These are phyloP conservation scores for Discostella stelligera DNA, from an alignment of 352 stramenopile genomes.

Conservation along the genomic window DNA sequence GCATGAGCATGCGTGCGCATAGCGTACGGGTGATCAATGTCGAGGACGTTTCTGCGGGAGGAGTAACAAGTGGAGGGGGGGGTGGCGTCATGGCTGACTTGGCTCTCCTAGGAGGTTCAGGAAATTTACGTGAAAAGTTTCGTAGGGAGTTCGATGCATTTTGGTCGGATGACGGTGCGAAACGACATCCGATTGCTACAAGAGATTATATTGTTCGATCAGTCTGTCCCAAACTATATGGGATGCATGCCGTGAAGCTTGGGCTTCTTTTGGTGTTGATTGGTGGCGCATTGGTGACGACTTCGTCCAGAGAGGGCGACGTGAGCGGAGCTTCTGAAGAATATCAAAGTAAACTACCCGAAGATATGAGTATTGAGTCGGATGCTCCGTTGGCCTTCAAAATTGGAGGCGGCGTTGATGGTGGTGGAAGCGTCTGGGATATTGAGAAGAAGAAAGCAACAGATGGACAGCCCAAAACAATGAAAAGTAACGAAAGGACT, in stretches of 20 bases:
- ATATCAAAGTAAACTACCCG: constrained; percentile 32
- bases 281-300: constrained; percentile 81
- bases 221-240: constrained; percentile 93
- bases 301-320: not conserved
- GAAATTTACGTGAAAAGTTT: constrained; percentile 79
- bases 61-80: constrained; percentile 81
- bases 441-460: constrained; percentile 8
- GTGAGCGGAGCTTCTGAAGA: constrained; percentile 54
- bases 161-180: constrained; percentile 81
- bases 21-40: constrained; percentile 80
- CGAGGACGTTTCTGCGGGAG: constrained; percentile 77
- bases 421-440: constrained; percentile 23
- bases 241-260: constrained; percentile 90
- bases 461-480: constrained; percentile 12
- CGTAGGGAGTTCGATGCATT: constrained; percentile 89
- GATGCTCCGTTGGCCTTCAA: constrained; percentile 38
- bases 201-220: constrained; percentile 90
- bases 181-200: constrained; percentile 61
- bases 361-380: constrained; percentile 14
- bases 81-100: constrained; percentile 42
- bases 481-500: constrained; percentile 22
- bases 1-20: constrained; percentile 80
- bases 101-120: constrained; percentile 54
- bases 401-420: constrained; percentile 33
- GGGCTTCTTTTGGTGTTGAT: constrained; percentile 91